Evolutionary conservation across 1,284 basidiomycete genomes (phyloP), one percentile per base, ranked within the genome.

Genomic region (Abortiporus biennis): DNA sequence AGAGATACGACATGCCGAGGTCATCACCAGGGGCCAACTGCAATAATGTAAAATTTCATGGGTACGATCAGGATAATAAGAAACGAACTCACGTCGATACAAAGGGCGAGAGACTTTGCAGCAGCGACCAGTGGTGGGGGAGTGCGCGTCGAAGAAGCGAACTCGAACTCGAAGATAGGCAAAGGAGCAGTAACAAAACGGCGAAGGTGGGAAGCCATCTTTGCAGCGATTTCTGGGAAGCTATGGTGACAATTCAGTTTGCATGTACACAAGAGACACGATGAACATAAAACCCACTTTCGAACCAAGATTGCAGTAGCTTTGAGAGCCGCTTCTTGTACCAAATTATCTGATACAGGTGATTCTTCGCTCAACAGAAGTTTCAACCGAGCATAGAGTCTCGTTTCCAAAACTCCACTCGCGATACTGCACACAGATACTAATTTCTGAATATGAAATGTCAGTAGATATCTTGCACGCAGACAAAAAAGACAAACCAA

Each of bases 1-100:
- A 97, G 79, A 96, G 88, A 52, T 92, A 92, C 2, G 93, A 96
- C 74, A 94, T 85, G 54, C 93, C 78, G 36, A 94, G 76, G 59
- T 95, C 92, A 53, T 95, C 90, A 42, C 89, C 89, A 5, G 88
- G 85, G 11, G 89, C 81, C 43, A 91, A 69, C 87, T 92, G 36
- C 2, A 23, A 1, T 11, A 22, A 29, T 9, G 19, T 29, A 22
- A 5, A 19, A 9, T n/a, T 15, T 27, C 17, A 29, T 29, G 42
- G 11, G 43, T 11, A 32, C 3, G 38, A 20, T 6, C 20, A 8
- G 13, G 17, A 33, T 13, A 22, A 15, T 15, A 43, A 31, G 40
- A 39, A 33, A 25, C 6, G 8, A 12, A 56, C 65, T 24, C 51
- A 87, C 88, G 63, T 85, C 84, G 47, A 97, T 87, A 62, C 94